Conservation (phyloP, 768 basidiomycete species). For the Panus rudis region DNA sequence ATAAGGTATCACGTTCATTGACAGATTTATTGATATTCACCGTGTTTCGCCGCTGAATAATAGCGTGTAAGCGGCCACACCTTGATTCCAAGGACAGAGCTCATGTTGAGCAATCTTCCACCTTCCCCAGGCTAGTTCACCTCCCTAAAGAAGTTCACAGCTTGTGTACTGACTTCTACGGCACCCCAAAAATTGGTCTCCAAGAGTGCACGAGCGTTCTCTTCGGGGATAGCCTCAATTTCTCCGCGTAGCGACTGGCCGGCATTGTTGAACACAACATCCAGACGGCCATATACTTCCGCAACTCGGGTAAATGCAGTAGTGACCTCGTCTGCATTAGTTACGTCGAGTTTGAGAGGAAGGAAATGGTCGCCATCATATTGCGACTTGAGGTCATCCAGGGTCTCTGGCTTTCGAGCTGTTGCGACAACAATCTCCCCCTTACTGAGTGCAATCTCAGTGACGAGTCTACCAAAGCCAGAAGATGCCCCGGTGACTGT, state of each 20-base stretch:
- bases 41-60: constrained; percentile 11
- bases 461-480: constrained; percentile 19
- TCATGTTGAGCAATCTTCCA: constrained; percentile 30
- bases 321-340: background rate
- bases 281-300: background rate
- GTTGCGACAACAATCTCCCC: constrained; percentile 23
- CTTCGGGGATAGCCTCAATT: background rate
- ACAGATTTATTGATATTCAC: background rate
- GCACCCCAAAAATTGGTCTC: constrained; percentile 25
- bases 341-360: constrained; percentile 5
- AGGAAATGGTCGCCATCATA: constrained; percentile 13
- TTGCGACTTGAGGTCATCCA: constrained; percentile 15
- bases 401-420: constrained; percentile 15
- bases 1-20: background rate
- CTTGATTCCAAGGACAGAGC: constrained; percentile 20
- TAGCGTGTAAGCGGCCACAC: constrained; percentile 5
- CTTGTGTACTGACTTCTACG: constrained; percentile 23
- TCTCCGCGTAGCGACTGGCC: background rate
- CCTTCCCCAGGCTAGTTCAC: constrained; percentile 26
- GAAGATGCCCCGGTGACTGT: constrained; percentile 21
- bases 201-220: constrained; percentile 3
- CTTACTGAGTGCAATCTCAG: constrained; percentile 15
- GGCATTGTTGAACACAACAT: constrained; percentile 1
- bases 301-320: background rate
- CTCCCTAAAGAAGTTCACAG: constrained; percentile 30